Evolutionary conservation across 2,329 filamentous ascomycete species (phyloP).

Genomic region (Xenoacremonium recifei): DNA sequence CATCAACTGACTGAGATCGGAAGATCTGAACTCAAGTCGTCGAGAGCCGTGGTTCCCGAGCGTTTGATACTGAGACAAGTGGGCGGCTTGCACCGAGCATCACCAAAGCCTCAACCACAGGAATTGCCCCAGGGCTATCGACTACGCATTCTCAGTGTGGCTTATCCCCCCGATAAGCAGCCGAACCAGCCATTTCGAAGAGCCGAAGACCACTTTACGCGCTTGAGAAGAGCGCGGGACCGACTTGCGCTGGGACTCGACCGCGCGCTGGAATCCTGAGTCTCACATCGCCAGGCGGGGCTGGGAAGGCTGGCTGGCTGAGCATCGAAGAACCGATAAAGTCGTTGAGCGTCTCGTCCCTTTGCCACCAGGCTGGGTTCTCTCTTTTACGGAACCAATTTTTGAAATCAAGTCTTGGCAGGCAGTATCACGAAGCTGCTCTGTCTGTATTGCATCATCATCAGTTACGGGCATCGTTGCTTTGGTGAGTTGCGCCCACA

Average conservation of each 20-base stretch:
- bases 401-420: too few species aligned
- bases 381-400: slow-evolving; percentile 14
- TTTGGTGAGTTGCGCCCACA: slow-evolving; percentile 13
- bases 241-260: slow-evolving; percentile 14
- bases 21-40: slow-evolving; percentile 5
- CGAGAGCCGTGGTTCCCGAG: slow-evolving; percentile 8
- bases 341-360: slow-evolving; percentile 17
- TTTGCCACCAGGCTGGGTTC: slow-evolving; percentile 4
- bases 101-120: slow-evolving; percentile 3
- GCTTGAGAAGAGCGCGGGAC: slow-evolving; percentile 21
- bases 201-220: slow-evolving; percentile 18
- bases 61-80: slow-evolving; percentile 24
- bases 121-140: slow-evolving; percentile 17
- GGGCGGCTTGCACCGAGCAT: slow-evolving; percentile 11
- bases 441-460: too few species aligned
- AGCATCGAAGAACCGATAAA: slow-evolving; percentile 22
- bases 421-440: too few species aligned
- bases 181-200: slow-evolving; percentile 12
- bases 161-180: slow-evolving; percentile 7
- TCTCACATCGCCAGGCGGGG: slow-evolving; percentile 25
- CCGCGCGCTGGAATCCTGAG: slow-evolving; percentile 24
- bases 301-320: slow-evolving; percentile 15
- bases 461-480: slow-evolving; percentile 4
- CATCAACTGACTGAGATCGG: slow-evolving; percentile 5
- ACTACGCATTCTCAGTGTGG: slow-evolving; percentile 20